Evolutionary conservation across 768 basidiomycete genomes (phyloP).

Genomic region (Mycena latifolia): DNA sequence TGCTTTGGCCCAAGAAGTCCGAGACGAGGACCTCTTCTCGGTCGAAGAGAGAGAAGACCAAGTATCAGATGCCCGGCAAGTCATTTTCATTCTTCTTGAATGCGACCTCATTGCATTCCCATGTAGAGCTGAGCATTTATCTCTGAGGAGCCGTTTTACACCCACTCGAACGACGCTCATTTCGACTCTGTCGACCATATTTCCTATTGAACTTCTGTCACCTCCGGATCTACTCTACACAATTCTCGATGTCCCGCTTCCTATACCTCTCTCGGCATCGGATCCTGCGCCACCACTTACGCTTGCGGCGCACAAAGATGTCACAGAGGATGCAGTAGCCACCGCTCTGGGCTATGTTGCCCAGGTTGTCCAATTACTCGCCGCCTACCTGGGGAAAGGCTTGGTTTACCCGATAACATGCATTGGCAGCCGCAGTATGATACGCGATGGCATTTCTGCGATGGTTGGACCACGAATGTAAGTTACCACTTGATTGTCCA

Average conservation of each 20-base stretch:
- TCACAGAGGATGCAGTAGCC: slow-evolving; percentile 89
- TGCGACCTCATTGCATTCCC: slow-evolving; percentile 31
- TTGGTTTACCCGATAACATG: slow-evolving; percentile 93
- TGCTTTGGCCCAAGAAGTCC: slow-evolving; percentile 54
- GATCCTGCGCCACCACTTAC: slow-evolving; percentile 89
- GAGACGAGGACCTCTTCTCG: slow-evolving; percentile 44
- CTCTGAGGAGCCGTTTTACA: slow-evolving; percentile 62
- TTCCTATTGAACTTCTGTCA: slow-evolving; percentile 90
- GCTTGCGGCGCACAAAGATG: slow-evolving; percentile 71
- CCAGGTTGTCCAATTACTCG: slow-evolving; percentile 86
- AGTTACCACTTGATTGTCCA: slow-evolving; percentile 44
- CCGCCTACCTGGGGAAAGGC: slow-evolving; percentile 79
- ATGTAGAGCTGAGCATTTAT: slow-evolving; percentile 60
- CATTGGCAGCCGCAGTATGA: slow-evolving; percentile 90
- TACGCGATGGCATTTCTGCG: slow-evolving; percentile 92
- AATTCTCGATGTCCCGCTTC: slow-evolving; percentile 89
- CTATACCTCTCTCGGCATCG: slow-evolving; percentile 79
- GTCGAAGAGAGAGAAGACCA: slow-evolving; percentile 45
- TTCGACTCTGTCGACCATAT: slow-evolving; percentile 80
- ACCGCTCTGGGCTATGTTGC: slow-evolving; percentile 93
- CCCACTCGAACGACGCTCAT: slow-evolving; percentile 74
- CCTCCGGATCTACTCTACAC: slow-evolving; percentile 91
- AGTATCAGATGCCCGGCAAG: slow-evolving; percentile 56
- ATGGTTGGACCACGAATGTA: slow-evolving; percentile 97
- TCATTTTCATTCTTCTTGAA: slow-evolving; percentile 15